Percentiles rank a stretch among this genome's conserved stretches.
Conservation (phyloP, 2,329 filamentous ascomycete species). For the Colletotrichum liaoningense region DNA sequence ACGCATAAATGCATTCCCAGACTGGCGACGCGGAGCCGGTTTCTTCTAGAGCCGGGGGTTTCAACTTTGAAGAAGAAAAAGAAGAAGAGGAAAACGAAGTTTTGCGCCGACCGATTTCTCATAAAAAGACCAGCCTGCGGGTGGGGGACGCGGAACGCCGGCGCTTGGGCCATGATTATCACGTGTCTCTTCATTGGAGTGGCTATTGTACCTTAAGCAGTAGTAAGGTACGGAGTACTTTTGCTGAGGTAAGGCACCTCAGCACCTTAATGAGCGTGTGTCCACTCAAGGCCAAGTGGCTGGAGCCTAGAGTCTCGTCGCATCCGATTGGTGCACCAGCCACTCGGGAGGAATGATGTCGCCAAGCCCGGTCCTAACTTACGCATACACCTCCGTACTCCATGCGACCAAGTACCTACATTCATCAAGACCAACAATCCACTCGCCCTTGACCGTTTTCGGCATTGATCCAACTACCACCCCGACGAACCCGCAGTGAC, state of each 20-base stretch:
- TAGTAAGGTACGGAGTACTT: too few relatives aligned
- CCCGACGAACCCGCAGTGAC: slow-evolving; percentile 3
- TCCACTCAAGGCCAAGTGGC: not conserved
- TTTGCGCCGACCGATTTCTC: not conserved
- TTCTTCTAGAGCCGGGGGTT: slow-evolving; percentile 63
- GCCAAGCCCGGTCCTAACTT: slow-evolving; percentile 32
- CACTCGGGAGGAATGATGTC: slow-evolving; percentile 29
- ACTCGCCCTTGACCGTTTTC: slow-evolving; percentile 21
- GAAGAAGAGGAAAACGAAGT: slow-evolving; percentile 42
- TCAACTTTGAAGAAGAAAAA: slow-evolving; percentile 64
- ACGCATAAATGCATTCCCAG: slow-evolving; percentile 41
- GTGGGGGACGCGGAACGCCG: not conserved
- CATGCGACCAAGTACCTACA: slow-evolving; percentile 15
- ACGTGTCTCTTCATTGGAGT: slow-evolving; percentile 21
- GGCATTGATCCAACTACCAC: slow-evolving; percentile 7
- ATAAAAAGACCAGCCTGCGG: slow-evolving; percentile 24
- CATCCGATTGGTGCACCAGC: slow-evolving; percentile 29
- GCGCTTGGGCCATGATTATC: slow-evolving; percentile 30
- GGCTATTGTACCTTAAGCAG: too few relatives aligned
- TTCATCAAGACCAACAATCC: slow-evolving; percentile 9
- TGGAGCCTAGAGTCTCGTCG: not conserved
- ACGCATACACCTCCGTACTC: slow-evolving; percentile 9
- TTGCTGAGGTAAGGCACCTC: not conserved
- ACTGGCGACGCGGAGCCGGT: slow-evolving; percentile 60
- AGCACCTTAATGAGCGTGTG: not conserved